Evolutionary conservation across 1,284 basidiomycete genomes (phyloP).

Genomic region (Neonothopanus nambi): DNA sequence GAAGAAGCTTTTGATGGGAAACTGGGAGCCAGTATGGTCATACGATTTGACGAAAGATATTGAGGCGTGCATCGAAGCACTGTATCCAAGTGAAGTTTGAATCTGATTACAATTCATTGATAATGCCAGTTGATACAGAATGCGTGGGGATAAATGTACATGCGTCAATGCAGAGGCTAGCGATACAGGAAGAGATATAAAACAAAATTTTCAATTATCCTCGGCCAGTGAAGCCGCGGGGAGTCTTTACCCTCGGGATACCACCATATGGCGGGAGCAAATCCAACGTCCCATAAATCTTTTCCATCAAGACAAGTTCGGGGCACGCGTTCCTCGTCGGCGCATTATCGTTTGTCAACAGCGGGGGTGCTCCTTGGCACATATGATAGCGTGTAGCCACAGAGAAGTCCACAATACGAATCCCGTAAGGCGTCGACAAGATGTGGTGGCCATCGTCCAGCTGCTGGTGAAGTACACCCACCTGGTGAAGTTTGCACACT

Average conservation of each 20-base stretch:
- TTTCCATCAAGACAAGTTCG: constrained; percentile 10
- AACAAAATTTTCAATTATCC: no score
- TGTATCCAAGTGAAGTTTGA: constrained; percentile 19
- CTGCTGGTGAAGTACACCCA: neutral
- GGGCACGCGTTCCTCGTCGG: neutral
- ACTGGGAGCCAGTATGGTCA: constrained; percentile 50
- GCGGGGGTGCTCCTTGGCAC: neutral
- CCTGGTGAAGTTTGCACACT: neutral
- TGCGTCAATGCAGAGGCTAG: no score
- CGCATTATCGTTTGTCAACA: neutral
- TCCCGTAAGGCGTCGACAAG: neutral
- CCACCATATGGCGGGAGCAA: no score
- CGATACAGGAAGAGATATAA: no score
- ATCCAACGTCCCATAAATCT: constrained; percentile 5
- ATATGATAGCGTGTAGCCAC: neutral
- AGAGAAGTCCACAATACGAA: neutral
- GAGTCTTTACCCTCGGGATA: no score
- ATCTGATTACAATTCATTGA: no score
- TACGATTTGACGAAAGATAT: constrained; percentile 44
- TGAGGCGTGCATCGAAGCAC: constrained; percentile 23
- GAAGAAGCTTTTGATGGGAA: constrained; percentile 33
- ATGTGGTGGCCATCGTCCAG: neutral
- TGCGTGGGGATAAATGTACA: no score
- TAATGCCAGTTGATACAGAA: no score
- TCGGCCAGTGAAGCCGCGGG: no score